Evolutionary conservation across 805 yeast species (phyloP).

Genomic region (Candida sakaeoensis): DNA sequence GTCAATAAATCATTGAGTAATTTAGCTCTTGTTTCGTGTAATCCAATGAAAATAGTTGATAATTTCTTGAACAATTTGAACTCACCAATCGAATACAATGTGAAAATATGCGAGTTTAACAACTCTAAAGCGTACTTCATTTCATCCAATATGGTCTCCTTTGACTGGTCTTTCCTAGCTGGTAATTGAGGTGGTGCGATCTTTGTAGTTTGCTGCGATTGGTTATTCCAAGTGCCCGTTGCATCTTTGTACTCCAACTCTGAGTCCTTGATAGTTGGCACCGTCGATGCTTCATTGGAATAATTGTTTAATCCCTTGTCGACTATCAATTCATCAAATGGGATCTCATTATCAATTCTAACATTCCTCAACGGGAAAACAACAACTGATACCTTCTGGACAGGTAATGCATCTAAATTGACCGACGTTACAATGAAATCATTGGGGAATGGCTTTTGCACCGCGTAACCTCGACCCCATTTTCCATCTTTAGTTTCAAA

Average conservation of each 20-base stretch:
- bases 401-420: slow-evolving; percentile 61
- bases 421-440: slow-evolving; percentile 62
- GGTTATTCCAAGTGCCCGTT: slow-evolving; percentile 10
- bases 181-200: slow-evolving; percentile 52
- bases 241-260: slow-evolving; percentile 24
- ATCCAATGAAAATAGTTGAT: slow-evolving; percentile 46
- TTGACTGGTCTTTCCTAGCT: slow-evolving; percentile 12
- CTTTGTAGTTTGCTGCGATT: slow-evolving; percentile 13
- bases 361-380: slow-evolving; percentile 61
- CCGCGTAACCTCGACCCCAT: slow-evolving; percentile 80
- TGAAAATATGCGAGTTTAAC: slow-evolving; percentile 60
- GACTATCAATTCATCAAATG: slow-evolving; percentile 27
- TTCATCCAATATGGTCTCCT: slow-evolving; percentile 40
- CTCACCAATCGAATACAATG: slow-evolving; percentile 69
- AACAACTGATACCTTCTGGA: slow-evolving; percentile 47
- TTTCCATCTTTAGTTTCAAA: slow-evolving; percentile 58
- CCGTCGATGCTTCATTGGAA: slow-evolving; percentile 18
- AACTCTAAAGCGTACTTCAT: slow-evolving; percentile 54
- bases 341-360: slow-evolving; percentile 40
- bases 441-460: slow-evolving; percentile 65
- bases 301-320: slow-evolving; percentile 28
- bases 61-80: slow-evolving; percentile 59
- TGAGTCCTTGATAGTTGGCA: slow-evolving; percentile 33
- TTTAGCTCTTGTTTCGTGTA: slow-evolving; percentile 57
- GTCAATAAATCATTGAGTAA: slow-evolving; percentile 52